Conservation (phyloP, 306 rosid genomes). For the Corylus heterophylla region DNA sequence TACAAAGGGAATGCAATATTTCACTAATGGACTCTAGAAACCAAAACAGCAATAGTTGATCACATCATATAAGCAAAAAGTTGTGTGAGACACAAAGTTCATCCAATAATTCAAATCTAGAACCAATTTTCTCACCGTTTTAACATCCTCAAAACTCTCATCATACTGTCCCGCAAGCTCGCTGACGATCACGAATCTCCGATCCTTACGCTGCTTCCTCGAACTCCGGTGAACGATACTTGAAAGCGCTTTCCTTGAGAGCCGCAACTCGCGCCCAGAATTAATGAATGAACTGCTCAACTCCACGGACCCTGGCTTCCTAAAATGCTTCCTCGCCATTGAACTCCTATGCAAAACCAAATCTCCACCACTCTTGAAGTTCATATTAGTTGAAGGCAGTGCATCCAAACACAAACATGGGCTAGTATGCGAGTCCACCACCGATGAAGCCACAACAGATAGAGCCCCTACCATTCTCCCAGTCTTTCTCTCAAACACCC, state of each 20-base stretch:
- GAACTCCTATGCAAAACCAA: constrained; percentile 50
- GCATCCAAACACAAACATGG: constrained; percentile 90
- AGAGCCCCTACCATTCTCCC: constrained; percentile 72
- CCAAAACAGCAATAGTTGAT: background rate
- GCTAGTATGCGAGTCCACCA: constrained; percentile 79
- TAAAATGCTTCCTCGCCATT: constrained; percentile 43
- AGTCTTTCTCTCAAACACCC: background rate
- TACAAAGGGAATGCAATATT: background rate
- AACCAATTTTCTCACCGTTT: constrained; percentile 51
- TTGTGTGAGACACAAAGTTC: background rate
- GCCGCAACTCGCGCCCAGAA: constrained; percentile 61
- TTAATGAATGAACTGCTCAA: constrained; percentile 70
- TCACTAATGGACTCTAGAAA: background rate
- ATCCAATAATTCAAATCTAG: background rate
- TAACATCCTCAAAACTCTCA: constrained; percentile 79
- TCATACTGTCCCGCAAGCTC: constrained; percentile 93
- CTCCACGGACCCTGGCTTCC: constrained; percentile 39
- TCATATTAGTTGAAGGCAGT: constrained; percentile 57
- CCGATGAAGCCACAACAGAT: constrained; percentile 66
- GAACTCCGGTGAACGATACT: constrained; percentile 37
- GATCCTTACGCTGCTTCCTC: constrained; percentile 63
- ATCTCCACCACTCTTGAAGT: constrained; percentile 64
- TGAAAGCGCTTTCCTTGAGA: constrained; percentile 34
- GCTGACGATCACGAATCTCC: constrained; percentile 49
- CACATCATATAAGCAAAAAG: background rate